phyloP scores from a whole-genome alignment of 768 basidiomycete genomes.

The Pisolithus tinctorius region DNA sequence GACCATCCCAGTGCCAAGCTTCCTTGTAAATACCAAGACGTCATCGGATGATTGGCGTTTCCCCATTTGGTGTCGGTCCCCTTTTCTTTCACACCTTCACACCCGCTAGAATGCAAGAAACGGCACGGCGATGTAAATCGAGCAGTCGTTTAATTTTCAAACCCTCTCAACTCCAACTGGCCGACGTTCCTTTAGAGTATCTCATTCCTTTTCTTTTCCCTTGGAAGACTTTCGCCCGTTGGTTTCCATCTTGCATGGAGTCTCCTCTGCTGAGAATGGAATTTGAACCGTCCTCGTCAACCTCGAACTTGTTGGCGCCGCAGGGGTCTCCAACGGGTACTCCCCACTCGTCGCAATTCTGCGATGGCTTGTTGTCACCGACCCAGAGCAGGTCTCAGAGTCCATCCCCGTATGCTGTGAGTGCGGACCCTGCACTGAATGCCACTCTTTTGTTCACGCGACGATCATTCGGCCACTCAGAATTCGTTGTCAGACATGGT shows the following conservation, averaged over 20 bases:
- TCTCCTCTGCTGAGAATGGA: constrained; percentile 19
- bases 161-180: not conserved
- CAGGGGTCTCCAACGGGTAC: constrained; percentile 8
- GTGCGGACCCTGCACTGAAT: not conserved
- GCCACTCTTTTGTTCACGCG: not conserved
- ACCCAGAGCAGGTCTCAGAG: constrained; percentile 18
- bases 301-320: constrained; percentile 16
- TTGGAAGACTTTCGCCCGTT: not conserved
- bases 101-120: not conserved
- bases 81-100: constrained; percentile 5
- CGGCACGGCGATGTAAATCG: not conserved
- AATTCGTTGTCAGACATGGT: constrained; percentile 25
- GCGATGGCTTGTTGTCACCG: constrained; percentile 11
- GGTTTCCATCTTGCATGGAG: constrained; percentile 16
- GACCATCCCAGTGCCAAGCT: too few relatives aligned
- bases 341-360: constrained; percentile 10
- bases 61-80: not conserved
- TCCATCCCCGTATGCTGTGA: constrained; percentile 22
- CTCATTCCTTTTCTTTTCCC: not conserved
- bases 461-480: constrained; percentile 4
- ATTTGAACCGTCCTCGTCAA: constrained; percentile 21
- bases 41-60: not conserved
- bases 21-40: not conserved
- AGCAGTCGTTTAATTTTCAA: not conserved
- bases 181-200: not conserved